Base-by-base conservation (phyloP, 2,329 filamentous ascomycete genomes). In the Reticulascus tulasneorum region DNA sequence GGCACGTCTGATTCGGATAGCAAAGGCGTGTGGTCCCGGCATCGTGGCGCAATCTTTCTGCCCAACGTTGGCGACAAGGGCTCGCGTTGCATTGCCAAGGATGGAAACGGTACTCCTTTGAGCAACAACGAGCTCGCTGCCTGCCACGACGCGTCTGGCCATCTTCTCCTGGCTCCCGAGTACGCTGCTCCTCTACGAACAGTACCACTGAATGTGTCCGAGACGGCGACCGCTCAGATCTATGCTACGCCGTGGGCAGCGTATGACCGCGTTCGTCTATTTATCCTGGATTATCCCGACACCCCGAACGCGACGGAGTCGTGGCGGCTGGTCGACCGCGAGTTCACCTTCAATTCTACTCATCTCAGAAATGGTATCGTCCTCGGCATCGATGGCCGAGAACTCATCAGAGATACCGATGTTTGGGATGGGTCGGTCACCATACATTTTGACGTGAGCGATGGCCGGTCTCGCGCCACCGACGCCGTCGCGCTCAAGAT, bases 321-420 rank as follows among this genome's bases (percentile, higher is more conserved):
- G 12, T 63, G 59, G 59, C 25, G 29, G 4, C 40, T 54, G 9
- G 47, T 58, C 11, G 37, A 50, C n/a, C 30, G 40, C 1, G 39
- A 57, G 11, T 34, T 53, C 32, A 45, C 32, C 1, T 64, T 66
- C 42, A 49, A 37, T 5, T 45, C 51, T 3, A 35, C 34, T 2
- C 46, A 55, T 10, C 44, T 64, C 2, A 40, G 38, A 9, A 15
- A 26, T 2, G 63, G 61, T 2, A 45, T 65, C 5, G 44, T 47
- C 2, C 53, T 67, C 1, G 59, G 57, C 5, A 55, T 66, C 8
- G 63, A 66, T 42, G 57, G 47, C 0, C 53, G 60, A 5, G 55
- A 62, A 22, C 40, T 50, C 7, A 35, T 48, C 13, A 46, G 49
- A 18, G 34, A 52, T 13, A 16, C 47, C 0, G 17, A 27, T 1